Base-by-base conservation (phyloP, 495 filamentous ascomycete species). In the Talaromyces thailandensis region DNA sequence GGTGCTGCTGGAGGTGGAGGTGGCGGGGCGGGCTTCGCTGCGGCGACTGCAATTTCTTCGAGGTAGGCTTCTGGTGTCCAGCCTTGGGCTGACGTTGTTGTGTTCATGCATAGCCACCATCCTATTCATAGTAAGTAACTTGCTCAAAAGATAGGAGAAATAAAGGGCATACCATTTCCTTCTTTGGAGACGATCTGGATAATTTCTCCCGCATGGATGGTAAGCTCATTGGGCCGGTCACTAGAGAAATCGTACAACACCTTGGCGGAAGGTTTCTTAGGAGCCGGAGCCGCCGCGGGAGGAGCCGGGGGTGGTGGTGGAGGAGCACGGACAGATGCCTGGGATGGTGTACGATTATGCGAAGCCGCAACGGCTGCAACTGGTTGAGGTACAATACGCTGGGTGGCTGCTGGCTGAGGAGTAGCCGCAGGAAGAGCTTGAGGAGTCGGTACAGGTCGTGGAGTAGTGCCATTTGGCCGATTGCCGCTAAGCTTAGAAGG, bases 41-140 rank as follows among this genome's bases (percentile, higher is more conserved):
- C 66, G 16, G 72, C 71, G 65, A 89, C 84, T 63, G 73, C 66
- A 11, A 64, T 64, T 75, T 96, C 92, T 70, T 96, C 87, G 6
- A 98, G 86, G 67, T 98, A 98, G 32, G 93, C 88, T 24, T 93
- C 89, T 0, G 94, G 94, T 0, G 92, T 86, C 94, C 94, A 98
- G 45, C 92, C 95, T 75, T 95, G 88, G 21, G 82, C 82, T 6
- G 76, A 77, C 2, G 78, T 73, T 63, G 84, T 77, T 56, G 72
- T 72, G 66, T 83, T 87, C 75, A 90, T 92, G 59, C 86, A 93
- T 43, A 96, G 80, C 92, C 93, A 97, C 95, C 95, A 98, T 51
- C 93, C 93, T 96, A 50, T 29, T 64, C 32, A 35, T 14, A 23
- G 62, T 77, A 67, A 77, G 68, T 64, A 18, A 48, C 58, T 63